These are phyloP conservation scores for Claviceps sp. DNA, from an alignment of 2,329 filamentous ascomycete genomes.

Conservation along the genomic window DNA sequence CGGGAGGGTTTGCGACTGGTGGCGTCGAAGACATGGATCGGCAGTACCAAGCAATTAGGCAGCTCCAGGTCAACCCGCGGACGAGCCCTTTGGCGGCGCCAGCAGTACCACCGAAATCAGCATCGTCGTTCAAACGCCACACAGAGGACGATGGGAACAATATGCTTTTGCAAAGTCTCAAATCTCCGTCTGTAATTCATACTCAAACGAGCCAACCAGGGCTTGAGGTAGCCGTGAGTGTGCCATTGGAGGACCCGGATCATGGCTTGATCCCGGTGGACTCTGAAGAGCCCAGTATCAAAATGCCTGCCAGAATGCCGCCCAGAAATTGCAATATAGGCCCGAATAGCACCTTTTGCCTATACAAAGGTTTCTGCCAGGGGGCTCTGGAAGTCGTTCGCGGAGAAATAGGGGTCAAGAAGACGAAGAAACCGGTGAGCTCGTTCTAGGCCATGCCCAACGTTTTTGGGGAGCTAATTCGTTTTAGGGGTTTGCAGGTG, in stretches of 20 bases:
- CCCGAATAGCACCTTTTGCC: conserved; percentile 34
- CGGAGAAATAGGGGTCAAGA: conserved; percentile 36
- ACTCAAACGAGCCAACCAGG: not conserved
- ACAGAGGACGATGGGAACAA: not conserved
- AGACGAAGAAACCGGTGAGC: conserved; percentile 33
- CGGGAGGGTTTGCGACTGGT: not conserved
- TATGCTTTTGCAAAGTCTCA: not conserved
- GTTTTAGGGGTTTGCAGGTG: conserved; percentile 26
- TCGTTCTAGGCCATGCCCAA: not conserved
- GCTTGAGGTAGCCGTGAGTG: conserved; percentile 1
- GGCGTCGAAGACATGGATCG: conserved; percentile 5
- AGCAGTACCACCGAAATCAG: not conserved
- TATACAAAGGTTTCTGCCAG: conserved; percentile 40
- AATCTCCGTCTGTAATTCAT: not conserved
- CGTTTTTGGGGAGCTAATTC: not conserved
- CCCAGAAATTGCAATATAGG: conserved; percentile 29
- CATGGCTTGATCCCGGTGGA: conserved; percentile 13
- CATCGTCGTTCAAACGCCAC: not conserved
- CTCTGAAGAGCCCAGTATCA: not conserved
- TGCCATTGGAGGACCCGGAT: conserved; percentile 5
- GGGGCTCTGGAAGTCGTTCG: conserved; percentile 36
- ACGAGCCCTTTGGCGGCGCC: not conserved
- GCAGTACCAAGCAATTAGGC: conserved; percentile 4
- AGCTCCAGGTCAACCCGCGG: not conserved
- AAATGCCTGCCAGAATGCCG: not conserved